A percentile compares a stretch with the other conserved stretches of the same genome.
phyloP scores from a whole-genome alignment of 139 green algal genomes.

The Volvox reticuliferus region DNA sequence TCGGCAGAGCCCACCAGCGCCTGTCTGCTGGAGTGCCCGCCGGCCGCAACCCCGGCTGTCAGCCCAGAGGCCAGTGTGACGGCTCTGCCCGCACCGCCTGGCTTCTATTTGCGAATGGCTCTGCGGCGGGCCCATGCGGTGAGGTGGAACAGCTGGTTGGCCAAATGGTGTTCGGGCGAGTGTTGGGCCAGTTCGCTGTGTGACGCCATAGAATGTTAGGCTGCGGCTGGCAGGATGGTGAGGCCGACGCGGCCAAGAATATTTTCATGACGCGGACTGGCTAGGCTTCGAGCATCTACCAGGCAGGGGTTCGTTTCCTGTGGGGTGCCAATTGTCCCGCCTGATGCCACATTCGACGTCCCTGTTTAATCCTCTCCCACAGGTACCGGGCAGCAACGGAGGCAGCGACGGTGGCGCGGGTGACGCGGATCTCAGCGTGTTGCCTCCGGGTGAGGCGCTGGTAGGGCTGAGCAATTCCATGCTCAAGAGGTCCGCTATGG shows the following conservation, averaged over 20 bases:
- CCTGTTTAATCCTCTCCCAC: background rate
- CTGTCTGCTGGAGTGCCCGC: background rate
- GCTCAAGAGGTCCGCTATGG: background rate
- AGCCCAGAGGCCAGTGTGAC: background rate
- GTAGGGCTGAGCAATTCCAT: slow-evolving; percentile 11
- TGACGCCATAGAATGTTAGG: no score
- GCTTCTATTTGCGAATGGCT: slow-evolving; percentile 18
- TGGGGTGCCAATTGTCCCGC: no score
- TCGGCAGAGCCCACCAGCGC: background rate
- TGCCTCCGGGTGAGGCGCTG: slow-evolving; percentile 19
- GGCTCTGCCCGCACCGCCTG: background rate
- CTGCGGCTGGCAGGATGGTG: no score
- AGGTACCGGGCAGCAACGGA: background rate
- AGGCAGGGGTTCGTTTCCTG: no score
- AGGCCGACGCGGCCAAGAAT: no score
- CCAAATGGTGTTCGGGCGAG: no score
- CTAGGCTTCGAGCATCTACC: no score
- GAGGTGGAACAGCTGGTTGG: background rate
- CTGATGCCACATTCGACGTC: background rate
- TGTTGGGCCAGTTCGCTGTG: no score
- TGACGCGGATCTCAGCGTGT: background rate
- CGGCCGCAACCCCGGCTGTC: background rate
- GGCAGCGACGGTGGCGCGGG: background rate
- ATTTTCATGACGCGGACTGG: no score
- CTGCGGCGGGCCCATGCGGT: slow-evolving; percentile 6